phyloP scores from a whole-genome alignment of 208 protist genomes.

The Blastocrithidia nonstop region DNA sequence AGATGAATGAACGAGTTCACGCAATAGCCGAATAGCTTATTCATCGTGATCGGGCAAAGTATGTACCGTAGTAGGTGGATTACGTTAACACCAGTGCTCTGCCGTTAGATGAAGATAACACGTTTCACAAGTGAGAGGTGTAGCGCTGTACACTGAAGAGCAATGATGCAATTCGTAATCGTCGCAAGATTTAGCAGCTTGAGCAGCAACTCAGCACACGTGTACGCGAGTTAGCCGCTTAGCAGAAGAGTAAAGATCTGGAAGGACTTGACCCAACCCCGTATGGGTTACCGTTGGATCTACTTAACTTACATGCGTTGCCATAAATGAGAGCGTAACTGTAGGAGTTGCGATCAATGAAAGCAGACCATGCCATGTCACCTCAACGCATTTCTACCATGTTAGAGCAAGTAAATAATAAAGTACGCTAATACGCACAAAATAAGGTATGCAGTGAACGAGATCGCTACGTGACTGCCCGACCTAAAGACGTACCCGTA shows the following conservation, averaged over 20 bases:
- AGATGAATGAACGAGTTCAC: conserved; percentile 37
- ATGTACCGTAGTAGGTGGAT: conserved; percentile 29
- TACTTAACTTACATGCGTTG: conserved; percentile 24
- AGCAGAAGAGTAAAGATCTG: conserved; percentile 54
- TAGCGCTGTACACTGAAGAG: conserved; percentile 54
- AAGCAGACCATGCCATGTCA: no score
- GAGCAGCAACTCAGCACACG: conserved; percentile 51
- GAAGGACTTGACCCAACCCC: conserved; percentile 31
- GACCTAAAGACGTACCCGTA: conserved; percentile 44
- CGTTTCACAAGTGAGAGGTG: conserved; percentile 50
- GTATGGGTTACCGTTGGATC: conserved; percentile 32
- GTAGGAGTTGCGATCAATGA: no score
- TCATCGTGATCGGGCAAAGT: conserved; percentile 26
- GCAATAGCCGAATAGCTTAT: conserved; percentile 28
- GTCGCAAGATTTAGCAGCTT: conserved; percentile 29
- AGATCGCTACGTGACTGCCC: conserved; percentile 23
- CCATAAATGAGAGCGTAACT: conserved; percentile 8
- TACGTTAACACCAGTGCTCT: conserved; percentile 39
- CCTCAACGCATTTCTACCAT: no score
- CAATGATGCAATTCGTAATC: conserved; percentile 25
- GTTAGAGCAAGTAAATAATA: no score
- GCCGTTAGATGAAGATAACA: conserved; percentile 34
- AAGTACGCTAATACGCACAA: conserved; percentile 9
- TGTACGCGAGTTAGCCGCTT: conserved; percentile 36
- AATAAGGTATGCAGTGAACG: conserved; percentile 53